Evolutionary conservation across 2,329 filamentous ascomycete genomes (phyloP).

Genomic region (Madurella mycetomatis): DNA sequence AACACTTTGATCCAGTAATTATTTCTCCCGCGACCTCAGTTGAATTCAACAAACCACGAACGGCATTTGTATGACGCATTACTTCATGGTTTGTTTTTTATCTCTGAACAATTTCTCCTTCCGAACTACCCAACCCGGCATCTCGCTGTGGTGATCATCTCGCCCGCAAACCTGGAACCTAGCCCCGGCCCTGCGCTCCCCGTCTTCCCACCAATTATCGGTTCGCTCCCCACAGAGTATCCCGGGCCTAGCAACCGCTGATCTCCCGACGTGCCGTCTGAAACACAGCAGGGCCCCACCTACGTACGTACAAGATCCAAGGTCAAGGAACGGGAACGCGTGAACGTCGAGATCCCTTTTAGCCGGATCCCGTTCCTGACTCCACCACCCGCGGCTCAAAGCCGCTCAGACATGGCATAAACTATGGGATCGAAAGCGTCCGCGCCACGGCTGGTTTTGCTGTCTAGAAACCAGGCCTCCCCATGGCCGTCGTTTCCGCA

Average conservation of each 20-base stretch:
- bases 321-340: too few species aligned
- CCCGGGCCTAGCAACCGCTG: conserved; percentile 1
- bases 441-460: too few species aligned
- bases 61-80: not conserved
- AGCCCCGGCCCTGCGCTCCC: not conserved
- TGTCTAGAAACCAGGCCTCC: too few species aligned
- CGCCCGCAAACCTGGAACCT: not conserved
- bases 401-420: too few species aligned
- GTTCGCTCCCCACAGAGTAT: not conserved
- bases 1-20: not conserved
- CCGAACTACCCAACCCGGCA: conserved; percentile 14
- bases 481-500: too few species aligned
- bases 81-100: not conserved
- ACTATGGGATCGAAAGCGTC: too few species aligned
- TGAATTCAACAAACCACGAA: not conserved
- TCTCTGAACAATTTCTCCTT: not conserved
- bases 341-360: not conserved
- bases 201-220: conserved; percentile 12
- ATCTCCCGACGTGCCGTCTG: conserved; percentile 20
- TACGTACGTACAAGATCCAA: not conserved
- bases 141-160: conserved; percentile 6
- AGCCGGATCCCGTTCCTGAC: not conserved
- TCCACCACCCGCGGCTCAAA: not conserved
- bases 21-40: not conserved
- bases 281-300: conserved; percentile 13